Evolutionary conservation across 2,329 filamentous ascomycete genomes (phyloP), one percentile per base, ranked within the genome.

Genomic region (Clonostachys sp.): DNA sequence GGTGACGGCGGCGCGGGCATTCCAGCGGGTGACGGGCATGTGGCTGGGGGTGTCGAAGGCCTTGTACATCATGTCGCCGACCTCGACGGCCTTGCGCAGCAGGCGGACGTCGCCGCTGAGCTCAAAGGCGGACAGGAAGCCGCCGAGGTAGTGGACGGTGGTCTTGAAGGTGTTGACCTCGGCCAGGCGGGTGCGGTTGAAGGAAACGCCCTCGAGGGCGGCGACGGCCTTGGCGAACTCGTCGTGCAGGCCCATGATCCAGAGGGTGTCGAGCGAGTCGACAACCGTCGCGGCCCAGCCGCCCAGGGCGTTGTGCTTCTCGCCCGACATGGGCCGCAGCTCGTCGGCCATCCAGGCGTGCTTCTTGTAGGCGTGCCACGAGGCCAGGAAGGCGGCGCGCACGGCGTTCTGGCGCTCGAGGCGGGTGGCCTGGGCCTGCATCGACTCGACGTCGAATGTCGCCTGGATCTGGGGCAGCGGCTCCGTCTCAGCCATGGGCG

Each of bases 81-180:
- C 78, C 65, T 92, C 86, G 36, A 85, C 75, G 2, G 90, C 88
- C 67, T 95, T 94, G 47, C 84, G 79, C 34, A 95, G 74, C 12
- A 95, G 73, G 24, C 86, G 72, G 17, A 76, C 67, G 57, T 95
- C 86, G 16, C 80, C 86, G 45, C 87, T 91, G 48, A 96, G 76
- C 67, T 97, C 92, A 62, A 92, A 96, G 7, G 91, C 91, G 38
- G 84, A 83, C 39, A 96, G 61, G 41, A 97, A 71, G 2, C 92
- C 92, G 34, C 92, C 92, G 5, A 97, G 75, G 58, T 96, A 96
- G 45, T 92, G 83, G 59, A 97, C 96, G 12, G 85, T 89, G 1
- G 90, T 95, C 67, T 96, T 92, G 57, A 96, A 96, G 9, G 95
- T 77, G n/a, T 90, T 91, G 42, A 96, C 92, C 44, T 87, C 80